Base-by-base conservation (phyloP, 441 rosid genomes). In the Erodium trifolium region DNA sequence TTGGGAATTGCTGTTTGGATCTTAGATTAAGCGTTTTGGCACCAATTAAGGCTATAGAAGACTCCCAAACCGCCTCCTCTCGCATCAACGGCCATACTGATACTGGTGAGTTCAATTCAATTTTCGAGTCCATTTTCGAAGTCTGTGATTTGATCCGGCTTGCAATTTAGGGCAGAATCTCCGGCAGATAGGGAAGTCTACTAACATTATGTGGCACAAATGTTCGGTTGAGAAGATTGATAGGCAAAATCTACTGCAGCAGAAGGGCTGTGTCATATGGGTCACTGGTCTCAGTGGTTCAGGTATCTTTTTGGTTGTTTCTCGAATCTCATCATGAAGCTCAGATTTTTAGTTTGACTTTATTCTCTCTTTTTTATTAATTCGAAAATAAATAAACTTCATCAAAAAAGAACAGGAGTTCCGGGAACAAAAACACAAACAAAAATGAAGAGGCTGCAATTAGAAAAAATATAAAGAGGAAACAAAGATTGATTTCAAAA, bases 271-370 rank as follows among this genome's bases (percentile, higher is more conserved):
- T 65, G 87, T 84, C n/a, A 73, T 88, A 43, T 88, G 93, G 93
- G 82, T 88, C 72, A 88, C 90, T 4, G 93, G 93, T 69, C 87
- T 88, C 66, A 86, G 90, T 69, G 90, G 89, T 76, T 88, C 90
- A 88, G 90, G 90, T 88, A 77, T 72, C 83, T 47, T 47, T 10
- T 23, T 23, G 27, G 53, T 47, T 47, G 53, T 47, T 47, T 47
- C n/a, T 47, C 12, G 14, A 49, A 49, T 49, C 53, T 47, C n/a
- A 23, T 23, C 27, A 23, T 23, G 27, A 49, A 49, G 14, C 45
- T 39, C 45, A 39, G 45, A 9, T 39, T 39, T 39, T 39, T 39
- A 39, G 9, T 4, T 13, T 49, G 55, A 12, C 14, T 11, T 47
- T 13, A 47, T 47, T 47, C 12, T 47, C 12, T 0, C 12, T 47